Base-by-base conservation (phyloP, 345 rosid genomes). In the Eucalyptus polybractea region DNA sequence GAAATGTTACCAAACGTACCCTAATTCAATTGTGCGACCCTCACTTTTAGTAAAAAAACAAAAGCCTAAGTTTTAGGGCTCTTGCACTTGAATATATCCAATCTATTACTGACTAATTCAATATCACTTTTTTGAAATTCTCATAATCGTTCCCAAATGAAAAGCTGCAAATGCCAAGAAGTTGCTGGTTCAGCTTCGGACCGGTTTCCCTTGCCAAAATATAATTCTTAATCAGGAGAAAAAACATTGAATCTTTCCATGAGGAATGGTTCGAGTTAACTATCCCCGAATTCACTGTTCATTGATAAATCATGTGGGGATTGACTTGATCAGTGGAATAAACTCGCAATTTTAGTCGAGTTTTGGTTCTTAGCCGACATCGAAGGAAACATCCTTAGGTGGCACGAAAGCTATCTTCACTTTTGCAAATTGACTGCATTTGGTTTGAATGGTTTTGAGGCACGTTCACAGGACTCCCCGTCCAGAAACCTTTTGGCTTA, bases 1-100 rank as follows among this genome's bases (percentile, higher is more conserved):
- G 0, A 53, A 53, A n/a, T n/a, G n/a, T 53, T 53, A 53, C 4
- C 5, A 7, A 53, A 53, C 0, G 2, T 2, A 53, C 0, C 0
- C 1, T 72, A 10, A 76, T 37, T 11, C 27, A 7, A 6, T 72
- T 1, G 5, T 21, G 8, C 10, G 5, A 37, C 4, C 47, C 47
- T 10, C 45, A 21, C 27, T 72, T 37, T 19, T 10, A 19, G 25
- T 19, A 1, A 37, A 19, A 17, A 69, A 72, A 37, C 1, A 19
- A 6, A 10, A 19, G 27, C 14, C 8, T 14, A 3, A 10, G 80
- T 69, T 69, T 31, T 8, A 17, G 80, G 80, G 24, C 22, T 31
- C 80, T 69, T 69, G 80, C 80, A 31, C 24, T 17, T 33, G 13
- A 33, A 69, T 69, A 33, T 16, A 69, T 21, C 22, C 14, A 0